Conservation (phyloP, 2,329 filamentous ascomycete genomes). For the Pyrenophora tritici-repentis region DNA sequence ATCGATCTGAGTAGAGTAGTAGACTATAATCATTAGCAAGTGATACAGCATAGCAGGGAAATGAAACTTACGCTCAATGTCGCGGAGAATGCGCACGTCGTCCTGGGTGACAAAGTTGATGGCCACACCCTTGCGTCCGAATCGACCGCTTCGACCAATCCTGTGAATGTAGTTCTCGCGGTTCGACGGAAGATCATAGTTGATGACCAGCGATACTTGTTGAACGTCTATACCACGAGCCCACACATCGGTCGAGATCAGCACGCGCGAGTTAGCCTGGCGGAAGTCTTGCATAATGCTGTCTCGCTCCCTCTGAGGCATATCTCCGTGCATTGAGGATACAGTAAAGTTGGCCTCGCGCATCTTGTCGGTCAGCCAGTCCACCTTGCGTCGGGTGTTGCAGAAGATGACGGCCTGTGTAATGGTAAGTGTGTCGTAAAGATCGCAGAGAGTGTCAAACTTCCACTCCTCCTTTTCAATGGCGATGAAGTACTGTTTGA, state of each 20-base stretch:
- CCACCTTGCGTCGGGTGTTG: slow-evolving; percentile 99
- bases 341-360: slow-evolving; percentile 98
- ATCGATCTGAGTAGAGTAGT: slow-evolving; percentile 95
- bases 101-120: slow-evolving; percentile 99
- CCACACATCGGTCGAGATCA: slow-evolving; percentile 96
- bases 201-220: slow-evolving; percentile 99
- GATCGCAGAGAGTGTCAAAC: slow-evolving; percentile 95
- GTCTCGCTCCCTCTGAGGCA: slow-evolving; percentile 97
- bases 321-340: slow-evolving; percentile 99
- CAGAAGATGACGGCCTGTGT: slow-evolving; percentile 99
- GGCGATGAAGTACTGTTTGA: slow-evolving; percentile 99
- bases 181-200: slow-evolving; percentile 99
- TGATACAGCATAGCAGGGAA: neutral
- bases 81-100: slow-evolving; percentile 93
- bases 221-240: slow-evolving; percentile 99
- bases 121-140: slow-evolving; percentile 99
- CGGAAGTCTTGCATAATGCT: slow-evolving; percentile 99
- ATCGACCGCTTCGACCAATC: slow-evolving; percentile 99
- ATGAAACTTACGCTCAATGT: slow-evolving; percentile 78
- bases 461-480: slow-evolving; percentile 99
- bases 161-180: slow-evolving; percentile 99
- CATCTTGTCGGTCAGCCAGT: slow-evolving; percentile 99
- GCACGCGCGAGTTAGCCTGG: slow-evolving; percentile 95
- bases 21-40: slow-evolving; percentile 63
- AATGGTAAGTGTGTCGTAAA: slow-evolving; percentile 99